A percentile compares a stretch with the other conserved stretches of the same genome.
These are phyloP conservation scores for Rosa hybrid DNA, from an alignment of 331 rosid genomes.

Conservation along the genomic window DNA sequence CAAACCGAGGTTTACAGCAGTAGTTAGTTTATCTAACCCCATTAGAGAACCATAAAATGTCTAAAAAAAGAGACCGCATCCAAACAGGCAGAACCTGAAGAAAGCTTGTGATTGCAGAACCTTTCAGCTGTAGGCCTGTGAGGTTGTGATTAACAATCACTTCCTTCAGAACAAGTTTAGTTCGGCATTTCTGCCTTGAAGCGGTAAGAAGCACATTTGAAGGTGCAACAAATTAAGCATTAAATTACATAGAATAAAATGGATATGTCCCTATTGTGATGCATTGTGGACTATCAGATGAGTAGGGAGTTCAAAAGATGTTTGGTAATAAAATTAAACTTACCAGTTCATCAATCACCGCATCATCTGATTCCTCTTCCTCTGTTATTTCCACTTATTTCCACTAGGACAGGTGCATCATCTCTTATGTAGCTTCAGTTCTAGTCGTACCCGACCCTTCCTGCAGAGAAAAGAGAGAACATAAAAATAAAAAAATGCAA, in stretches of 20 bases:
- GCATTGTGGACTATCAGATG: neutral
- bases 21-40: conserved; percentile 16
- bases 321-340: neutral
- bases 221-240: neutral
- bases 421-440: neutral
- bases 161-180: conserved; percentile 34
- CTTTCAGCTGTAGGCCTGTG: conserved; percentile 48
- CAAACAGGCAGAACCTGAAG: conserved; percentile 24
- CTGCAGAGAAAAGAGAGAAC: neutral
- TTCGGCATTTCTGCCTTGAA: neutral
- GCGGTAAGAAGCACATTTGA: neutral
- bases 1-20: conserved; percentile 2
- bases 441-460: neutral
- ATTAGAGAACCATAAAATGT: neutral
- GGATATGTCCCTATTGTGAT: neutral
- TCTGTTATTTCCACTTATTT: neutral
- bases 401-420: neutral
- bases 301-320: neutral
- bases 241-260: neutral
- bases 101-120: conserved; percentile 66
- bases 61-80: too few relatives aligned
- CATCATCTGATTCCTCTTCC: neutral
- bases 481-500: neutral
- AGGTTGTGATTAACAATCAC: conserved; percentile 45
- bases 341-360: neutral